phyloP scores from a whole-genome alignment of 768 basidiomycete genomes.

The Lepiota venenata region DNA sequence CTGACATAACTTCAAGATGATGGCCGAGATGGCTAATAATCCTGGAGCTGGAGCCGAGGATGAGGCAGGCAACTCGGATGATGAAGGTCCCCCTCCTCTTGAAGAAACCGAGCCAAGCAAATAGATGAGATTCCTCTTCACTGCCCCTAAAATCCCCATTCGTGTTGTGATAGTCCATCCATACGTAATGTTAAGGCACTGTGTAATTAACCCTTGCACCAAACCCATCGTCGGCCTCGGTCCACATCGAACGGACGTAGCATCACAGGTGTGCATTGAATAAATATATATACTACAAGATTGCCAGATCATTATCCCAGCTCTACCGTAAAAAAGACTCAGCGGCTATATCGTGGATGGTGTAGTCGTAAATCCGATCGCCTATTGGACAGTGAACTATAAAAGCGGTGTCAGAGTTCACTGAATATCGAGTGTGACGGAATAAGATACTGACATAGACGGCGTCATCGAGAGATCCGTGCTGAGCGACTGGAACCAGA shows the following conservation, averaged over 20 bases:
- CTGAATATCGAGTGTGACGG: background rate
- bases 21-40: constrained; percentile 44
- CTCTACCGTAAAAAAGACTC: background rate
- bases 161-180: too few relatives aligned
- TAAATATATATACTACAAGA: background rate
- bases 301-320: background rate
- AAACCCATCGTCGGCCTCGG: too few relatives aligned
- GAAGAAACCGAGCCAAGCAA: constrained; percentile 58
- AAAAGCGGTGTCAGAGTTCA: background rate
- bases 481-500: constrained; percentile 57
- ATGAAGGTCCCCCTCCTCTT: constrained; percentile 78
- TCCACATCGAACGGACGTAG: too few relatives aligned
- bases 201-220: too few relatives aligned
- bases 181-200: too few relatives aligned
- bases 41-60: constrained; percentile 23
- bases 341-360: background rate
- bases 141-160: background rate
- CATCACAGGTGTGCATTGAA: background rate
- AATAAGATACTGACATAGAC: constrained; percentile 42
- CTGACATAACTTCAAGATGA: constrained; percentile 34
- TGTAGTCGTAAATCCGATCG: background rate
- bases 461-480: constrained; percentile 54
- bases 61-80: constrained; percentile 49
- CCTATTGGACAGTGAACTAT: constrained; percentile 28
- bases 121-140: constrained; percentile 18